phyloP scores from a whole-genome alignment of 805 yeast genomes.

The Clavispora asparagi region DNA sequence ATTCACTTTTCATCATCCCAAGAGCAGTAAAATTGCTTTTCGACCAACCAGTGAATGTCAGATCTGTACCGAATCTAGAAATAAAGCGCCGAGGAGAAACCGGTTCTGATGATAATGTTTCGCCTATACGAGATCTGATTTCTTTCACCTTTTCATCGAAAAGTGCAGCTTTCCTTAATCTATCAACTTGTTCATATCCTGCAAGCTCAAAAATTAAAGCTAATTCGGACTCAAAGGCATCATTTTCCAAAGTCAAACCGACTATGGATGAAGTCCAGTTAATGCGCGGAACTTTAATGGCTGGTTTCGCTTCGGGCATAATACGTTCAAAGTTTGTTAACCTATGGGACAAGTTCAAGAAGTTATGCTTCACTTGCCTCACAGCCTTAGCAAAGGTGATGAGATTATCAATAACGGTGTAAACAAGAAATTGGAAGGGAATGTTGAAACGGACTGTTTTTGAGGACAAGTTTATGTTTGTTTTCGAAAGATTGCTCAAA shows the following conservation, averaged over 20 bases:
- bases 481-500: constrained; percentile 9
- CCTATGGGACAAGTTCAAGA: constrained; percentile 26
- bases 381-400: constrained; percentile 63
- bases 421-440: constrained; percentile 72
- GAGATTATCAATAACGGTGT: constrained; percentile 74
- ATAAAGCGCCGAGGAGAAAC: background rate
- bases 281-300: constrained; percentile 50
- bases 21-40: background rate
- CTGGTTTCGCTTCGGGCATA: constrained; percentile 32
- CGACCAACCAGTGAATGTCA: background rate
- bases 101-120: constrained; percentile 2
- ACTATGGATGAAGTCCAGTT: constrained; percentile 51
- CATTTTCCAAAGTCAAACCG: constrained; percentile 72
- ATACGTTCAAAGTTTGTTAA: constrained; percentile 27
- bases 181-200: constrained; percentile 52
- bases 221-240: constrained; percentile 80
- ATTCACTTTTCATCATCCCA: background rate
- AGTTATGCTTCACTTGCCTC: constrained; percentile 52
- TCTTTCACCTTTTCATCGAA: constrained; percentile 28
- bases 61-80: background rate
- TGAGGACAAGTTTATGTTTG: constrained; percentile 14
- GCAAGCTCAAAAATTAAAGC: constrained; percentile 65
- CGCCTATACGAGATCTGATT: constrained; percentile 9
- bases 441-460: constrained; percentile 46
- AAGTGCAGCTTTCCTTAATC: constrained; percentile 45